Percentiles rank a stretch among this genome's conserved stretches.
Evolutionary conservation across 1,284 basidiomycete species (phyloP).

Genomic region (Cystobasidium pallidum): DNA sequence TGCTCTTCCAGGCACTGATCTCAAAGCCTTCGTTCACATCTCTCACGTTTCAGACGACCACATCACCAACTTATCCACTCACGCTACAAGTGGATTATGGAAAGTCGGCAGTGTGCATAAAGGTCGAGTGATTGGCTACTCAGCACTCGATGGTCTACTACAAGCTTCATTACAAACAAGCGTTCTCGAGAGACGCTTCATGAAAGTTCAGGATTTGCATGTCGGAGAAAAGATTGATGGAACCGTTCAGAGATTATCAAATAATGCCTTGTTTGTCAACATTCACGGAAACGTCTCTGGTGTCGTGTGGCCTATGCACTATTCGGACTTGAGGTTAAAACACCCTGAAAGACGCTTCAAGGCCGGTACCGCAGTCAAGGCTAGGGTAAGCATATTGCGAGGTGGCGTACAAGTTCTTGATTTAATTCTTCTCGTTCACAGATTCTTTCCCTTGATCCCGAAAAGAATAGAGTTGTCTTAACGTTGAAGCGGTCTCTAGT

Average conservation of each 20-base stretch:
- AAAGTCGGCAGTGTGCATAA: constrained; percentile 76
- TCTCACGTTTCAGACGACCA: constrained; percentile 93
- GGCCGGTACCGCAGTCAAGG: constrained; percentile 79
- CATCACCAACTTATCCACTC: constrained; percentile 67
- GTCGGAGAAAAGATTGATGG: constrained; percentile 72
- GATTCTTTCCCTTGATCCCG: constrained; percentile 84
- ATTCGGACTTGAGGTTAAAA: constrained; percentile 88
- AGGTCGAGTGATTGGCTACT: constrained; percentile 87
- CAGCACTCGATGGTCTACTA: constrained; percentile 83
- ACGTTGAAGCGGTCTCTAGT: constrained; percentile 93
- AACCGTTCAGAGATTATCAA: constrained; percentile 78
- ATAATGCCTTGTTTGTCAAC: constrained; percentile 78
- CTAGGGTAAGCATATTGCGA: constrained; percentile 66
- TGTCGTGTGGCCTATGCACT: constrained; percentile 92
- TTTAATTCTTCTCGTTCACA: constrained; percentile 55
- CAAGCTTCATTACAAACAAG: constrained; percentile 83
- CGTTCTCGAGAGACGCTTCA: constrained; percentile 81
- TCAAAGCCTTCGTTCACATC: constrained; percentile 83
- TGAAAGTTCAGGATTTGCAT: constrained; percentile 80
- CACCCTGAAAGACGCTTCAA: constrained; percentile 93
- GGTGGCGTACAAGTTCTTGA: background rate
- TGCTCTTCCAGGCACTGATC: constrained; percentile 62
- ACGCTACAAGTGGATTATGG: constrained; percentile 73
- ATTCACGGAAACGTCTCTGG: constrained; percentile 85
- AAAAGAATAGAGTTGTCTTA: constrained; percentile 77